These are phyloP conservation scores for Hypoxylon sp. DNA, from an alignment of 2,329 filamentous ascomycete genomes.

Conservation along the genomic window DNA sequence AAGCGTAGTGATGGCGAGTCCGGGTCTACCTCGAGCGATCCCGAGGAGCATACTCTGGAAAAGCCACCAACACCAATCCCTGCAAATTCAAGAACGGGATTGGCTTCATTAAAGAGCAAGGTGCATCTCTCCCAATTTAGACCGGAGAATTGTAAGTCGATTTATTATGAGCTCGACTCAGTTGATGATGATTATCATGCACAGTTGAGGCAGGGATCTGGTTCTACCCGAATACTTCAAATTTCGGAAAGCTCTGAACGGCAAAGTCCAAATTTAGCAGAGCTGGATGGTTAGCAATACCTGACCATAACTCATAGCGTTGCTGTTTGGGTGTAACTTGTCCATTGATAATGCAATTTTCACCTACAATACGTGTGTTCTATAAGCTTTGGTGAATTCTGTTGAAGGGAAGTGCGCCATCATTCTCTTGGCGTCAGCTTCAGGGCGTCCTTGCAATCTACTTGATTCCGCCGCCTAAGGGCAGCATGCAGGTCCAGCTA, in stretches of 20 bases:
- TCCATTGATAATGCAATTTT: background rate
- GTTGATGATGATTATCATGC: slow-evolving; percentile 26
- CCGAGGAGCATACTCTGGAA: background rate
- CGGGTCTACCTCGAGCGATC: background rate
- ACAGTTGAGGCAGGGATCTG: slow-evolving; percentile 11
- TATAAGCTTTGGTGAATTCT: no score
- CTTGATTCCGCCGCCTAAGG: background rate
- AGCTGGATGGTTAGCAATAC: background rate
- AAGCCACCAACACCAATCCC: background rate
- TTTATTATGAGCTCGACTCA: slow-evolving; percentile 13
- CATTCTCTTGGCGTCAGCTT: background rate
- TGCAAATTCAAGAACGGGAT: background rate
- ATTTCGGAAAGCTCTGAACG: background rate
- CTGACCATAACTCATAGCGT: background rate
- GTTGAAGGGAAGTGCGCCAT: background rate
- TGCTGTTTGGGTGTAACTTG: background rate
- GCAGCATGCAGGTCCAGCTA: background rate
- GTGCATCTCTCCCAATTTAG: background rate
- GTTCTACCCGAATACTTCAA: background rate
- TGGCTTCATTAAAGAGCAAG: background rate
- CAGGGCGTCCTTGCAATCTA: background rate
- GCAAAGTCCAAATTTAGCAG: background rate
- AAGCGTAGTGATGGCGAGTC: background rate
- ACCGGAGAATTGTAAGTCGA: background rate
- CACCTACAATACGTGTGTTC: background rate